Evolutionary conservation across 2,329 filamentous ascomycete genomes (phyloP).

Genomic region (Knufia petricola): DNA sequence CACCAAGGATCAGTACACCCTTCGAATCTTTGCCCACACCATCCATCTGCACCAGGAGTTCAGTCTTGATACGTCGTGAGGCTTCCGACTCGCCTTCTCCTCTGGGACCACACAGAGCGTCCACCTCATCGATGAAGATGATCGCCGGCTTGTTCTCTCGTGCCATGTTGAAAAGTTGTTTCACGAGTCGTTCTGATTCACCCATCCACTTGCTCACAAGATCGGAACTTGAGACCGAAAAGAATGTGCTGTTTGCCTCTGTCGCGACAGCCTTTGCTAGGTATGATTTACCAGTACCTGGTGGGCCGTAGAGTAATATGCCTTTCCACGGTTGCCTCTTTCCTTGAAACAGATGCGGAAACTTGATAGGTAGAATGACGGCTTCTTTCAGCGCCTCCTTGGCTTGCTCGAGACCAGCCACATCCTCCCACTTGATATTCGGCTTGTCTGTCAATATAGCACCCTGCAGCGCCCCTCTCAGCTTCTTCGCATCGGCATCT

Average conservation of each 20-base stretch:
- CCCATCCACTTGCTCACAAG: conserved; percentile 99
- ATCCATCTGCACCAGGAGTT: conserved; percentile 98
- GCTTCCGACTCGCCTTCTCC: conserved; percentile 96
- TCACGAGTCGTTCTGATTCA: conserved; percentile 93
- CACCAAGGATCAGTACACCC: conserved; percentile 86
- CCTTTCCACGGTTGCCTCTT: conserved; percentile 98
- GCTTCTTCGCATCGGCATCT: conserved; percentile 91
- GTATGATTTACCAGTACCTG: conserved; percentile 95
- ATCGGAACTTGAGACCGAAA: conserved; percentile 95
- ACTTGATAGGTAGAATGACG: conserved; percentile 95
- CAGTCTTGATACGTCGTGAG: conserved; percentile 94
- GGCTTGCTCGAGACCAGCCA: conserved; percentile 83
- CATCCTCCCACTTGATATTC: conserved; percentile 96
- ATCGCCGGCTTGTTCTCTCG: conserved; percentile 96
- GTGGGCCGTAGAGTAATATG: conserved; percentile 89
- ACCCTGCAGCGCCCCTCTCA: conserved; percentile 79
- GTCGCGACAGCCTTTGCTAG: conserved; percentile 95
- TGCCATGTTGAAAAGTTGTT: conserved; percentile 94
- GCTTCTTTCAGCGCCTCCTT: conserved; percentile 98
- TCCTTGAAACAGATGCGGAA: conserved; percentile 89
- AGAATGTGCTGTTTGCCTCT: conserved; percentile 97
- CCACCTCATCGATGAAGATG: conserved; percentile 97
- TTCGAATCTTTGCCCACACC: conserved; percentile 93
- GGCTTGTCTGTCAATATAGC: conserved; percentile 93
- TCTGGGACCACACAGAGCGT: conserved; percentile 87